Evolutionary conservation across 1,284 basidiomycete species (phyloP), one percentile per base, ranked within the genome.

Genomic region (Cutaneotrichosporon cutaneum): DNA sequence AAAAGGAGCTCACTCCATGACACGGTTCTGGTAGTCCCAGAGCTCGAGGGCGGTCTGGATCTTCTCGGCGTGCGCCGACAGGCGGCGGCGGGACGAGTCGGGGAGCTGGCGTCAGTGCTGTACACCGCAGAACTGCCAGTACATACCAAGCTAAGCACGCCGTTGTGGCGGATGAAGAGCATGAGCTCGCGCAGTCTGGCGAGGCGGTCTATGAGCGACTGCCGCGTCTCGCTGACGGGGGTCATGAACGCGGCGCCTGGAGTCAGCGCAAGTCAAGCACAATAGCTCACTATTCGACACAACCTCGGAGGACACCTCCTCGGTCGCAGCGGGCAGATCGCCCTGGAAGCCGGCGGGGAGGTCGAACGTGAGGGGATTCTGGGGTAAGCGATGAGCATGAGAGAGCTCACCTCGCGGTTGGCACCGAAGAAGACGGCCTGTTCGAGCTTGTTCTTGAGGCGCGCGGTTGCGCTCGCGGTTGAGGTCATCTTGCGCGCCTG

Each of bases 41-140:
- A 98, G 81, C 44, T 90, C 88, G 61, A 88, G 85, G 4, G 87
- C 88, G 1, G 91, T 89, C 64, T 88, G 88, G 14, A 97, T 81
- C 69, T 92, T 91, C 80, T 98, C 94, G 2, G 92, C 91, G 74
- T 98, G 89, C n/a, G 84, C 85, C 27, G 87, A 88, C 44, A 99
- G 81, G 39, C 83, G 82, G 68, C 94, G 87, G 35, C 92, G 85
- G 59, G 87, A 87, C 39, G 83, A 79, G 80, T 91, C 89, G 2
- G 93, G 88, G 73, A 97, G 87, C 88, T 94, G 71, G 33, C 36
- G 39, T n/a, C 45, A 54, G 59, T 55, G 63, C 62, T 44, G 30
- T n/a, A n/a, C n/a, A 58, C 35, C 52, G 55, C 16, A 56, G 22
- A 9, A 27, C 13, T 32, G 26, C 51, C 21, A 22, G 10, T 22